phyloP scores from a whole-genome alignment of 306 rosid genomes.

The Trifolium subterraneum region DNA sequence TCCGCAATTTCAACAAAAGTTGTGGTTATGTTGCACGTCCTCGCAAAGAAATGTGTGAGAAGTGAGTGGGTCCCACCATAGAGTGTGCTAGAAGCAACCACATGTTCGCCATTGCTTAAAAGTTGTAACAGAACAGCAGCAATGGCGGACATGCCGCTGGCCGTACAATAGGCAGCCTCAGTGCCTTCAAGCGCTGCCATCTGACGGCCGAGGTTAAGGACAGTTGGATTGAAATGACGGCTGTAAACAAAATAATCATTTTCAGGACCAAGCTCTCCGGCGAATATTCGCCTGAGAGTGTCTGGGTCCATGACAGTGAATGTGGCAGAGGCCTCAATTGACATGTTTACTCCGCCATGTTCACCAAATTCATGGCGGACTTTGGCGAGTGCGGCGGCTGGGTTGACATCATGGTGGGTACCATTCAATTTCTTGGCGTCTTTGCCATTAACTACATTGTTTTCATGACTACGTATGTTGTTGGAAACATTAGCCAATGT shows the following conservation, averaged over 20 bases:
- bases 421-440: conserved; percentile 22
- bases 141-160: conserved; percentile 58
- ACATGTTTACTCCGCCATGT: conserved; percentile 99
- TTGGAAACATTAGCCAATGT: neutral
- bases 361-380: conserved; percentile 94
- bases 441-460: conserved; percentile 35
- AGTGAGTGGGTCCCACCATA: conserved; percentile 96
- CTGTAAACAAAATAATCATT: conserved; percentile 74
- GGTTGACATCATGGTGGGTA: conserved; percentile 38
- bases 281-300: conserved; percentile 81
- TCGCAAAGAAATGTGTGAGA: conserved; percentile 61
- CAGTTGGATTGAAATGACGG: conserved; percentile 61
- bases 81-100: conserved; percentile 65
- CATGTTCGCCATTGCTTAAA: conserved; percentile 63
- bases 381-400: conserved; percentile 74
- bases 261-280: conserved; percentile 89
- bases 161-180: conserved; percentile 82
- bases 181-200: conserved; percentile 95
- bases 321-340: conserved; percentile 95
- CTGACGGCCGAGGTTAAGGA: conserved; percentile 80
- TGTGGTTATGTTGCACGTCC: conserved; percentile 63
- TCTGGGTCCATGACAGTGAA: conserved; percentile 99
- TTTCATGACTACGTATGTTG: neutral
- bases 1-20: conserved; percentile 68
- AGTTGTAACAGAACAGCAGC: conserved; percentile 67